A percentile compares a stretch with the other conserved stretches of the same genome.
phyloP scores from a whole-genome alignment of 2,329 filamentous ascomycete species.

The Colletotrichum falcatum region DNA sequence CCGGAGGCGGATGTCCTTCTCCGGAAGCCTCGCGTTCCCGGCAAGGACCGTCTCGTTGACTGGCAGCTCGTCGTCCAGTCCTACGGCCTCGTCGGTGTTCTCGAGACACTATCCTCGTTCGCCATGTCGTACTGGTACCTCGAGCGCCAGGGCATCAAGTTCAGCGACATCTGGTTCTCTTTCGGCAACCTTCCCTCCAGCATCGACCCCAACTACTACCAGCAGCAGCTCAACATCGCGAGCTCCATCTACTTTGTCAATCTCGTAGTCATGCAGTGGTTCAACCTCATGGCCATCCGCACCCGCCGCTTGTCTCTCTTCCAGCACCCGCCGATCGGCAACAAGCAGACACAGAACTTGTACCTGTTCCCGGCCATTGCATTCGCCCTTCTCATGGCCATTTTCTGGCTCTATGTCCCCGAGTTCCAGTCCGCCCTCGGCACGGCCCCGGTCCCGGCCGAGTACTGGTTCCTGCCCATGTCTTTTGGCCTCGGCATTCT shows the following conservation, averaged over 20 bases:
- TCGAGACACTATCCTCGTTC: constrained; percentile 70
- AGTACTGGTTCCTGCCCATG: constrained; percentile 82
- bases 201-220: constrained; percentile 67
- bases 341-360: constrained; percentile 73
- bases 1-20: constrained; percentile 81
- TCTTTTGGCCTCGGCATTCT: constrained; percentile 73
- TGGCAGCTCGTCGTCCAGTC: constrained; percentile 78
- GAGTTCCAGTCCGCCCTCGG: constrained; percentile 70
- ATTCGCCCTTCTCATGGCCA: constrained; percentile 76
- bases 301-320: constrained; percentile 76
- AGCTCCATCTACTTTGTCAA: constrained; percentile 85
- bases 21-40: constrained; percentile 75
- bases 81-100: constrained; percentile 77
- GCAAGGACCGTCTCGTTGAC: constrained; percentile 79
- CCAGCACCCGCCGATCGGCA: constrained; percentile 77
- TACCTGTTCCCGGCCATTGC: constrained; percentile 77
- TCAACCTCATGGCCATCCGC: constrained; percentile 78
- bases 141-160: constrained; percentile 71
- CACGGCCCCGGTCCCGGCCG: constrained; percentile 74
- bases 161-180: constrained; percentile 74
- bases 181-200: constrained; percentile 67
- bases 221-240: constrained; percentile 69
- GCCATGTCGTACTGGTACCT: constrained; percentile 77
- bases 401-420: constrained; percentile 78
- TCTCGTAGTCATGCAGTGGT: constrained; percentile 85